Percentiles rank a stretch among this genome's conserved stretches.
Conservation (phyloP, 2,329 filamentous ascomycete genomes). For the Proliferodiscus dingleyae region DNA sequence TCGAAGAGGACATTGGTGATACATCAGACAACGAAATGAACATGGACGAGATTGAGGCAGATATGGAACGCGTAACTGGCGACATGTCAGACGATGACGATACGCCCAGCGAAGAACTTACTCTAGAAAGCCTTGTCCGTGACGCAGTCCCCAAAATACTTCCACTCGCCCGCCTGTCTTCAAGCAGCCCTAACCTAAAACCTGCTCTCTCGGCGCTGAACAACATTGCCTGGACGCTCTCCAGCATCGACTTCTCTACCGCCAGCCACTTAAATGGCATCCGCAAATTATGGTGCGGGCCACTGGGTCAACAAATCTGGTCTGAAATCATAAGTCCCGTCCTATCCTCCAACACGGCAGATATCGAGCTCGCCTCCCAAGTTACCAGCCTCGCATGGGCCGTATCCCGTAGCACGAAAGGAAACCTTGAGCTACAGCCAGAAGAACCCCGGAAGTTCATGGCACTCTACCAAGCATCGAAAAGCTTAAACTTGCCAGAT, state of each 20-base stretch:
- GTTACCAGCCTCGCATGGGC: slow-evolving; percentile 64
- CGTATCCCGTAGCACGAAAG: slow-evolving; percentile 50
- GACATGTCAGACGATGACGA: slow-evolving; percentile 37
- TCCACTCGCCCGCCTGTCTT: slow-evolving; percentile 13
- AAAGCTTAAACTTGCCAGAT: slow-evolving; percentile 30
- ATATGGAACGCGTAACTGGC: slow-evolving; percentile 61
- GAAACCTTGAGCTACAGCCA: slow-evolving; percentile 42
- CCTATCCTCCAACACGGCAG: slow-evolving; percentile 55
- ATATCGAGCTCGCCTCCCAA: slow-evolving; percentile 57
- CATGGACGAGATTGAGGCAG: slow-evolving; percentile 53
- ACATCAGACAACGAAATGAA: slow-evolving; percentile 48
- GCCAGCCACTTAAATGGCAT: slow-evolving; percentile 44
- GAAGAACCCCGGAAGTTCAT: slow-evolving; percentile 61
- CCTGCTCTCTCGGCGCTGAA: slow-evolving; percentile 57
- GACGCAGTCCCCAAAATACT: slow-evolving; percentile 28
- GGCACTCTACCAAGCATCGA: slow-evolving; percentile 57
- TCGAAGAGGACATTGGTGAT: slow-evolving; percentile 36
- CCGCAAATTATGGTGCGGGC: slow-evolving; percentile 49
- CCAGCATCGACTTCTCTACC: slow-evolving; percentile 54
- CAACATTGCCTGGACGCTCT: slow-evolving; percentile 64
- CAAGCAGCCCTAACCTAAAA: slow-evolving; percentile 35
- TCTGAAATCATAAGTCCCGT: slow-evolving; percentile 49
- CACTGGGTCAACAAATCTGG: slow-evolving; percentile 54
- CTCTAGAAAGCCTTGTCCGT: slow-evolving; percentile 28
- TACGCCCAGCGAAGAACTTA: slow-evolving; percentile 24